Evolutionary conservation across 176 grass and related monocot species (phyloP).

Genomic region (Oryza longistaminata): DNA sequence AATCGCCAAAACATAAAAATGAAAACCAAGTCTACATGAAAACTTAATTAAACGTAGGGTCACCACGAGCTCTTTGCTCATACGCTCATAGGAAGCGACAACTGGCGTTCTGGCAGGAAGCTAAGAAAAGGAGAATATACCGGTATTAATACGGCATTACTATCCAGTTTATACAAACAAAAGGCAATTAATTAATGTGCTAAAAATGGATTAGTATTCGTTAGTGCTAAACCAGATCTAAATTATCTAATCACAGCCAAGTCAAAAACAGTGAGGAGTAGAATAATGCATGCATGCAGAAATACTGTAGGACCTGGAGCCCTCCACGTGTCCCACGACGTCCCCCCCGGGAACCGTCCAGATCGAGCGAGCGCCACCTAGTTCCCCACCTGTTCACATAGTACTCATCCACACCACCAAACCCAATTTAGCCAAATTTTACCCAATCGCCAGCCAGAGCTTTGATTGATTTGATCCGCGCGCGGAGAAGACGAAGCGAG

Average conservation of each 20-base stretch:
- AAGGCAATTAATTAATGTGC: background rate
- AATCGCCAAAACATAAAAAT: background rate
- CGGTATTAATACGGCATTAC: no score
- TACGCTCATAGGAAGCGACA: no score
- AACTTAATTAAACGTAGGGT: no score
- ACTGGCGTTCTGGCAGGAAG: background rate
- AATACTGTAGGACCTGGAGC: background rate
- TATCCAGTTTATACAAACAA: background rate
- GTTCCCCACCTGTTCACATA: background rate
- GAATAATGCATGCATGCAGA: background rate
- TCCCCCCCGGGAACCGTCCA: conserved; percentile 6
- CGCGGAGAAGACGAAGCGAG: background rate
- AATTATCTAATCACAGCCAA: background rate
- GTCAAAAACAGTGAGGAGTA: background rate
- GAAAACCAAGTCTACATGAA: background rate
- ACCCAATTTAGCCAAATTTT: background rate
- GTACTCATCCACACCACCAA: background rate
- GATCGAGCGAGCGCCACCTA: background rate
- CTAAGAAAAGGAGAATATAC: background rate
- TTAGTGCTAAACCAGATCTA: background rate
- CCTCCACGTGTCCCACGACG: conserved; percentile 20
- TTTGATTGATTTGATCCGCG: background rate
- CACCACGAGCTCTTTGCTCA: no score
- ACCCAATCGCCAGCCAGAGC: background rate
- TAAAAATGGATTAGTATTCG: no score